phyloP scores from a whole-genome alignment of 345 rosid species.

The Eucalyptus polybractea region DNA sequence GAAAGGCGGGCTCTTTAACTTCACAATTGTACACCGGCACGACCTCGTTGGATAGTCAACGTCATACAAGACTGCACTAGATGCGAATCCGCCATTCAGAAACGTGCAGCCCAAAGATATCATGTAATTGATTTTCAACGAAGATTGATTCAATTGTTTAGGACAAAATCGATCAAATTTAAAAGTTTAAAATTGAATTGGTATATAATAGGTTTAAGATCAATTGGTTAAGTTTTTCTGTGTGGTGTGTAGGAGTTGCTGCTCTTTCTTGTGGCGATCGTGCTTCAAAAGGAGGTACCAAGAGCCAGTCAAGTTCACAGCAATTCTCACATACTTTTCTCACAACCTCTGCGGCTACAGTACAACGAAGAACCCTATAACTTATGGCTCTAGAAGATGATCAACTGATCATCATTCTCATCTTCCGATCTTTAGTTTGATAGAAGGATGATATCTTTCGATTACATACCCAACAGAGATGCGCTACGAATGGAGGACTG shows the following conservation, averaged over 20 bases:
- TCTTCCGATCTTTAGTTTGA: neutral
- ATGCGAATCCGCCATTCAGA: neutral
- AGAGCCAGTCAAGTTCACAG: neutral
- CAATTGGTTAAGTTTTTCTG: fast-evolving
- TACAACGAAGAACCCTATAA: neutral
- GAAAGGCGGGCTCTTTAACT: neutral
- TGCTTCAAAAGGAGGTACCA: neutral
- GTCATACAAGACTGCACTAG: neutral
- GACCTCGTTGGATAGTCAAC: neutral
- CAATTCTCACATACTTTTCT: neutral
- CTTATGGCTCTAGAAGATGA: neutral
- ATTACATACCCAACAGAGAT: neutral
- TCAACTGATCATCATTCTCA: neutral
- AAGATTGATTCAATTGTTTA: too few species aligned
- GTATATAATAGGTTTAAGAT: fast-evolving
- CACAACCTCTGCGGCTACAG: neutral
- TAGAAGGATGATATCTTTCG: neutral
- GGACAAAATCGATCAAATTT: fast-evolving
- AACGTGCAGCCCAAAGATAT: neutral
- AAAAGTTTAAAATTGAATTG: fast-evolving
- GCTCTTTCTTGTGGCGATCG: neutral
- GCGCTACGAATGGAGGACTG: neutral
- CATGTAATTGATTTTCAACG: fast-evolving
- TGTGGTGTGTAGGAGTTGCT: neutral
- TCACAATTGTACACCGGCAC: fast-evolving